phyloP scores from a whole-genome alignment of 2,329 filamentous ascomycete genomes.

The Scedosporium dehoogii region DNA sequence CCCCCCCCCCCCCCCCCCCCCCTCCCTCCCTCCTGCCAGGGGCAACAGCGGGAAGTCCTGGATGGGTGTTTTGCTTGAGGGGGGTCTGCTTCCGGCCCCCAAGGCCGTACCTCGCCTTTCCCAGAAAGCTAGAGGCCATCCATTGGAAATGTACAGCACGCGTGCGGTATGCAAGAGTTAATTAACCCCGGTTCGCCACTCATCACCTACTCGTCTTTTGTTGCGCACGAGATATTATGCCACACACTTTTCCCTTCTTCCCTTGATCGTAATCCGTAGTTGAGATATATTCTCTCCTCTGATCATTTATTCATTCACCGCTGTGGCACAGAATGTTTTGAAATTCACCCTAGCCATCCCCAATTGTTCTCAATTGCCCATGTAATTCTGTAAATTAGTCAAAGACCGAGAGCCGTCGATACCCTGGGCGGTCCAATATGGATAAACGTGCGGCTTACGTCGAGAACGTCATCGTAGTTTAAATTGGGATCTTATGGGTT shows the following conservation, averaged over 20 bases:
- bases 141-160: background rate
- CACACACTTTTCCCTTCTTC: background rate
- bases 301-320: background rate
- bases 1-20: too few relatives aligned
- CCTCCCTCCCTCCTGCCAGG: background rate
- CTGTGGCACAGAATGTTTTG: too few relatives aligned
- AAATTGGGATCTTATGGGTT: background rate
- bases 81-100: background rate
- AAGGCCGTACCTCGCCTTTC: background rate
- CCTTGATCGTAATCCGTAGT: background rate
- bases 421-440: background rate
- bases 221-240: background rate
- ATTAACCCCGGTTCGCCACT: background rate
- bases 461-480: background rate
- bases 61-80: background rate
- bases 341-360: background rate
- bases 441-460: constrained; percentile 1
- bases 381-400: background rate
- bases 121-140: background rate
- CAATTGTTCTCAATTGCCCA: background rate
- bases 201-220: background rate
- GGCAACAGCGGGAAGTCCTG: background rate
- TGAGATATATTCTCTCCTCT: background rate
- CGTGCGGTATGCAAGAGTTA: background rate
- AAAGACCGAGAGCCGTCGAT: background rate